A percentile compares a stretch with the other conserved stretches of the same genome.
Conservation (phyloP, 371 early-diverging fungal species). For the Mucor velutinosus region DNA sequence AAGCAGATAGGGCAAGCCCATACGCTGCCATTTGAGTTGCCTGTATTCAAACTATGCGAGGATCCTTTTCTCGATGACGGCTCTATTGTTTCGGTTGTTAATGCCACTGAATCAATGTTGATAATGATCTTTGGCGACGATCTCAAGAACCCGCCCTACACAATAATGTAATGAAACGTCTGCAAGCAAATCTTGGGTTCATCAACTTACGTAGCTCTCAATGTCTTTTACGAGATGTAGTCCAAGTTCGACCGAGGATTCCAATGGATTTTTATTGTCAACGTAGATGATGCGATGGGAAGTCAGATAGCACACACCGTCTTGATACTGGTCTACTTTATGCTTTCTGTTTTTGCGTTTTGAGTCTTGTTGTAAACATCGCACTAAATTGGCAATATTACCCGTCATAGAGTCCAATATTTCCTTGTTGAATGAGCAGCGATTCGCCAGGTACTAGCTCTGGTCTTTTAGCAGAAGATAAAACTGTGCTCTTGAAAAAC, state of each 20-base stretch:
- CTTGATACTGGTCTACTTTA: conserved; percentile 66
- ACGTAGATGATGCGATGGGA: conserved; percentile 80
- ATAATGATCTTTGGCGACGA: conserved; percentile 69
- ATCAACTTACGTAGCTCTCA: conserved; percentile 56
- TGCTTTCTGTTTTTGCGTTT: conserved; percentile 32
- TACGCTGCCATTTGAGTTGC: conserved; percentile 13
- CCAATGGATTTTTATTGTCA: conserved; percentile 57
- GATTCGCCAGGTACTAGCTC: conserved; percentile 56
- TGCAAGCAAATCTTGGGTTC: neutral
- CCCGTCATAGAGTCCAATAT: conserved; percentile 78
- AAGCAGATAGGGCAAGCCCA: conserved; percentile 86
- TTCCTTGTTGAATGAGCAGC: conserved; percentile 58
- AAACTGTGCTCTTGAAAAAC: conserved; percentile 50
- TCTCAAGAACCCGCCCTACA: conserved; percentile 65
- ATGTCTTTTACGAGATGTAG: conserved; percentile 52
- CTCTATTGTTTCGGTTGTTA: neutral
- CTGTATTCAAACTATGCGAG: conserved; percentile 7
- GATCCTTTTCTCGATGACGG: neutral
- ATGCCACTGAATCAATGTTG: conserved; percentile 29
- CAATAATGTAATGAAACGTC: conserved; percentile 9
- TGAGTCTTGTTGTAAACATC: neutral
- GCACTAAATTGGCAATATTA: conserved; percentile 13
- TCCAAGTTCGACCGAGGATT: conserved; percentile 60
- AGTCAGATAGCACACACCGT: conserved; percentile 79
- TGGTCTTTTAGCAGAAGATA: conserved; percentile 66